Base-by-base conservation (phyloP, 108 stramenopile species). In the Cyclotella sp. region DNA sequence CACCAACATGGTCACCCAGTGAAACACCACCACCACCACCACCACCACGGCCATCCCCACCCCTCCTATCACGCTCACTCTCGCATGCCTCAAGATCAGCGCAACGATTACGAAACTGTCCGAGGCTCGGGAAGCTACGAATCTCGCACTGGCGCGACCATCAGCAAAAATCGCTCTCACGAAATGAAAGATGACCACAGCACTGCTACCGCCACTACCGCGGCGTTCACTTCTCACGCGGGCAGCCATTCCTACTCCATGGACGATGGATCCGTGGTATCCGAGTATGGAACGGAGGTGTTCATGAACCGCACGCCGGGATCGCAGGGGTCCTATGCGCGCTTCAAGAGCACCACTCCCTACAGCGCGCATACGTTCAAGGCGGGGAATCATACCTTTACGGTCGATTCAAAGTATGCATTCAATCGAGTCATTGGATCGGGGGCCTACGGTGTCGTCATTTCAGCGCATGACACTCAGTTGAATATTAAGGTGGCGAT, bases 391-490 rank as follows among this genome's bases (percentile, higher is more conserved):
- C 86, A 92, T 59, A 90, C 91, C 18, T 95, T 92, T 76, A 95
- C 91, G 5, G 88, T 95, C n/a, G 94, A 95, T 71, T 83, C 76
- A 24, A 88, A 84, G 69, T 95, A 95, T 77, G 78, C 86, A 8
- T 83, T 94, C 69, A 88, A 87, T 65, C 87, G 94, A 12, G 83
- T 84, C 19, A 92, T 99, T 66, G 98, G 98, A 49, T 96, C 95
- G 5, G 98, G 98, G 21, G 98, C 98, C 3, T 99, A 99, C 67
- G 99, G 99, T 14, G 98, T 99, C 15, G 99, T 99, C 28, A 98
- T 99, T 34, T 95, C 90, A 8, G 93, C 93, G 3, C 83, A 84
- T 16, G 94, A 96, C 63, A 77, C 84, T 39, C 89, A 84, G 27
- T 66, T 63, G 24, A 84, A 83, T 24, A 80, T 91, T 54, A 64